A percentile compares a stretch with the other conserved stretches of the same genome.
These are phyloP conservation scores for Silene coronaria DNA, from an alignment of 179 eudicot species.

Conservation along the genomic window DNA sequence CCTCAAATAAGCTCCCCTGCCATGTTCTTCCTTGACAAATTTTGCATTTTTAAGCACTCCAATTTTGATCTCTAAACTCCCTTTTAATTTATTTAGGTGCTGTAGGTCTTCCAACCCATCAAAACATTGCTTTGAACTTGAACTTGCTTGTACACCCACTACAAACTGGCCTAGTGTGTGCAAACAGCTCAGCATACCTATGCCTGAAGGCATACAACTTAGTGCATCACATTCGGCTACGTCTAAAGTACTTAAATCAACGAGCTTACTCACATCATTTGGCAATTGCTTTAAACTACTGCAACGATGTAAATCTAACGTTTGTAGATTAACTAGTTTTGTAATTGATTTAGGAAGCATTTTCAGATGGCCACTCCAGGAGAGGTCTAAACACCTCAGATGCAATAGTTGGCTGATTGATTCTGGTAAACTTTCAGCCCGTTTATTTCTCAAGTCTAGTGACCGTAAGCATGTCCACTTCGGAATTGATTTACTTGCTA, in stretches of 20 bases:
- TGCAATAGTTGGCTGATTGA: constrained; percentile 14
- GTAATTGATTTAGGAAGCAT: background rate
- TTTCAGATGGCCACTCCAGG: background rate
- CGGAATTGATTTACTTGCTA: background rate
- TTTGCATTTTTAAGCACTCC: background rate
- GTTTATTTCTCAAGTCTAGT: constrained; percentile 2
- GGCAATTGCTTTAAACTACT: background rate
- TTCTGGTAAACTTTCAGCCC: background rate
- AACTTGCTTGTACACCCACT: background rate
- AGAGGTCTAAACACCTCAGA: constrained; percentile 25
- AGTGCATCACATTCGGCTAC: background rate
- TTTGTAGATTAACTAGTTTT: background rate
- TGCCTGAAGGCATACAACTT: background rate
- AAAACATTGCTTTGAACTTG: background rate
- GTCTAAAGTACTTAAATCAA: background rate
- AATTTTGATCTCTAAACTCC: background rate
- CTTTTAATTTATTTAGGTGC: constrained; percentile 12
- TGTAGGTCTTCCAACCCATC: constrained; percentile 14
- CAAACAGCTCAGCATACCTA: background rate
- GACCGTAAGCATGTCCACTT: constrained; percentile 3
- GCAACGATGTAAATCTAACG: background rate
- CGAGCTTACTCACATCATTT: background rate
- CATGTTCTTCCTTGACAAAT: background rate
- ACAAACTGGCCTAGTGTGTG: background rate
- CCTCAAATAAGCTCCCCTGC: constrained; percentile 9